A percentile compares a stretch with the other conserved stretches of the same genome.
Conservation (phyloP, 176 grass and related monocot genomes). For the Raddia distichophylla region DNA sequence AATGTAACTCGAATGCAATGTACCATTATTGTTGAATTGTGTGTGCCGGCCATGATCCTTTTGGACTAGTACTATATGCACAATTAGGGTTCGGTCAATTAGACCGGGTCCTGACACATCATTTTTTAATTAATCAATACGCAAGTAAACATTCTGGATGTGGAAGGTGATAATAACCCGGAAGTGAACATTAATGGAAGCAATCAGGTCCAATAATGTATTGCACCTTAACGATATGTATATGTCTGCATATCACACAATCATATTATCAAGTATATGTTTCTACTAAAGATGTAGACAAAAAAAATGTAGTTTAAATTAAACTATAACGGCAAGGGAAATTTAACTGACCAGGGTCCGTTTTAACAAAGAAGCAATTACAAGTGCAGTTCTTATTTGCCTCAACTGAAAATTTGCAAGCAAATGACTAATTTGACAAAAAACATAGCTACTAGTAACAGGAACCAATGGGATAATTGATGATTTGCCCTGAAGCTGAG, state of each 20-base stretch:
- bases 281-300: too few species aligned
- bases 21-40: too few species aligned
- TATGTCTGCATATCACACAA: neutral
- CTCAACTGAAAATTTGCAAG: conserved; percentile 73
- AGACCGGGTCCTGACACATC: too few species aligned
- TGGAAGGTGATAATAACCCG: neutral
- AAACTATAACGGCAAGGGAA: too few species aligned
- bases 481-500: too few species aligned
- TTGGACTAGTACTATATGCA: too few species aligned
- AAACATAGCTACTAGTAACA: neutral
- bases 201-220: conserved; percentile 20
- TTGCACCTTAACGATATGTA: neutral
- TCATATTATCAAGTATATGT: neutral
- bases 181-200: neutral
- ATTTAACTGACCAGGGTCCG: conserved; percentile 79
- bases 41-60: too few species aligned
- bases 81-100: too few species aligned
- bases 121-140: neutral
- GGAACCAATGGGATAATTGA: too few species aligned
- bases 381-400: conserved; percentile 92
- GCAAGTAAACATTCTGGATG: neutral
- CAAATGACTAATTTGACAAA: conserved; percentile 39
- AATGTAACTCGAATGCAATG: too few species aligned
- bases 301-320: too few species aligned
- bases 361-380: conserved; percentile 77